phyloP scores from a whole-genome alignment of 306 rosid species.

The Argentina anserina region DNA sequence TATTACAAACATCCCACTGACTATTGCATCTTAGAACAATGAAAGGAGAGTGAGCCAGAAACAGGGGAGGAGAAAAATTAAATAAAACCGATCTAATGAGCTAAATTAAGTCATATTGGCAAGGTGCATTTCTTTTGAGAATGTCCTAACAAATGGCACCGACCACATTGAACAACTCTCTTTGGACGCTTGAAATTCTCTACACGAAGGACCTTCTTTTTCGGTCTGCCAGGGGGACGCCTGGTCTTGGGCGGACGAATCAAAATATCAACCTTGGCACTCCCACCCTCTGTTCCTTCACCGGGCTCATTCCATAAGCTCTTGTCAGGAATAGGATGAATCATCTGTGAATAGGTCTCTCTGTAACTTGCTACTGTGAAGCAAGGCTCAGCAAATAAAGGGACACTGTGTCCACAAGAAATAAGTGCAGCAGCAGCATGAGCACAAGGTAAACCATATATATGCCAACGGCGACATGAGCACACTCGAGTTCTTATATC shows the following conservation, averaged over 20 bases:
- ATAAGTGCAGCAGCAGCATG: slow-evolving; percentile 98
- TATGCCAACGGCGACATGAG: slow-evolving; percentile 96
- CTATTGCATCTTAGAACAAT: slow-evolving; percentile 30
- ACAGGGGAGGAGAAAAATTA: slow-evolving; percentile 13
- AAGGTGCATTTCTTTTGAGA: slow-evolving; percentile 93
- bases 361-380: slow-evolving; percentile 79
- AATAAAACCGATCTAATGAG: slow-evolving; percentile 25
- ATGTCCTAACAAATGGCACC: slow-evolving; percentile 98
- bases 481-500: slow-evolving; percentile 83
- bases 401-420: slow-evolving; percentile 88
- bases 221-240: slow-evolving; percentile 95
- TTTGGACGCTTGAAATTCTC: slow-evolving; percentile 96
- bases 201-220: slow-evolving; percentile 83
- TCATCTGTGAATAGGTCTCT: slow-evolving; percentile 68
- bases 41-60: neutral
- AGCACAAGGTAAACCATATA: slow-evolving; percentile 96
- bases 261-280: slow-evolving; percentile 57
- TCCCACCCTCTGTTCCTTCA: slow-evolving; percentile 82
- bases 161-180: slow-evolving; percentile 94
- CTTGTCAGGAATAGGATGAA: slow-evolving; percentile 78
- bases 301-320: slow-evolving; percentile 69
- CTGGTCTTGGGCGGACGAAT: slow-evolving; percentile 91
- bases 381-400: slow-evolving; percentile 85
- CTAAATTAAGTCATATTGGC: slow-evolving; percentile 56
- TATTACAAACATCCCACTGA: slow-evolving; percentile 50